Conservation (phyloP, 176 grass and related monocot genomes). For the Aegilops tauschii region DNA sequence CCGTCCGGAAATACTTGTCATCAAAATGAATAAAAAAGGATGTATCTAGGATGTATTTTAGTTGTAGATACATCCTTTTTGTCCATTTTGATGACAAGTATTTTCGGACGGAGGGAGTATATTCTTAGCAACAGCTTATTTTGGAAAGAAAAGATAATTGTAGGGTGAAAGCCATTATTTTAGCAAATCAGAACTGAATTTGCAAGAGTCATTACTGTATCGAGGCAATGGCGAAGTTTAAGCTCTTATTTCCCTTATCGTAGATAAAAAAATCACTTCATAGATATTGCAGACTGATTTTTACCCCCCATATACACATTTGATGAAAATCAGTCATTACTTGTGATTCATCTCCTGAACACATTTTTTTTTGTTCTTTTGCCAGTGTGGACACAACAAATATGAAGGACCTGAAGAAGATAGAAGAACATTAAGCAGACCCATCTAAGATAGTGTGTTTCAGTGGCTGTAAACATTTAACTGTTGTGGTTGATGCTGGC, state of each 20-base stretch:
- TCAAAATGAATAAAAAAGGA: too few species aligned
- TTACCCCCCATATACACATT: not conserved
- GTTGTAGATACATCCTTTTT: too few species aligned
- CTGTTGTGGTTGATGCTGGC: conserved; percentile 26
- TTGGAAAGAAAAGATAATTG: not conserved
- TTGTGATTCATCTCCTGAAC: conserved; percentile 4
- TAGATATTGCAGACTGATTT: not conserved
- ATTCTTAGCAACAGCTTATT: not conserved
- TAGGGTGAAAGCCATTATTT: not conserved
- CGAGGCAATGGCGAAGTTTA: not conserved
- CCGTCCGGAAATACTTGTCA: too few species aligned
- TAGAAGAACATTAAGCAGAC: conserved; percentile 71
- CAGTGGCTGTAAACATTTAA: conserved; percentile 28
- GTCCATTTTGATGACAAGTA: too few species aligned
- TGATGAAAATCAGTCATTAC: not conserved
- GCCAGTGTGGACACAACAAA: conserved; percentile 89
- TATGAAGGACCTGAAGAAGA: conserved; percentile 97
- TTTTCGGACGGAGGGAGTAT: too few species aligned
- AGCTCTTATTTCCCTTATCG: not conserved
- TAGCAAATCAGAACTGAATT: not conserved
- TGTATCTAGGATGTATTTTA: too few species aligned
- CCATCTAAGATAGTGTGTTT: not conserved
- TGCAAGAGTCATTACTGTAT: not conserved
- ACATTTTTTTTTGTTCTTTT: not conserved
- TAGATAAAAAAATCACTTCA: not conserved